Evolutionary conservation across 208 protist species (phyloP).

Genomic region (Endotrypanum monterogeii): DNA sequence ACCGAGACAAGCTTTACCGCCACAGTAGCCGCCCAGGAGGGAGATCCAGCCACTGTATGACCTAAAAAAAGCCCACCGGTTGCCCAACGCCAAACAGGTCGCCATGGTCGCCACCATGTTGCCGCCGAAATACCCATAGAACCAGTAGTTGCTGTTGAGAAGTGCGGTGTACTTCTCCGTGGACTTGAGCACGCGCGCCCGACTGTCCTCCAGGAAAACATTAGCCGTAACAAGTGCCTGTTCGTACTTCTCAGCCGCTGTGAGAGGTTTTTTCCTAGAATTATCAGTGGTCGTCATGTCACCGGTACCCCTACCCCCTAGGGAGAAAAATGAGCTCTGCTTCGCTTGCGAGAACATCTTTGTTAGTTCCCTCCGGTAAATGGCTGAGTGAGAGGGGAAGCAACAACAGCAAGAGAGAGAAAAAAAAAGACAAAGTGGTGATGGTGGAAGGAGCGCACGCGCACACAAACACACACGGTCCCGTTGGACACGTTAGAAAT

Average conservation of each 20-base stretch:
- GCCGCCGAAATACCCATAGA: constrained; percentile 82
- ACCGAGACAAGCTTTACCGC: constrained; percentile 65
- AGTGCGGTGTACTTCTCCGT: constrained; percentile 66
- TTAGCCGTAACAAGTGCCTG: constrained; percentile 69
- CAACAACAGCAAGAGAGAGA: background rate
- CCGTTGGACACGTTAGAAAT: background rate
- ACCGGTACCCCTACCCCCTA: background rate
- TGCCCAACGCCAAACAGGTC: constrained; percentile 61
- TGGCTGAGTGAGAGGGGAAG: background rate
- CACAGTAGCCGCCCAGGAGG: constrained; percentile 76
- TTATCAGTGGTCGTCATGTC: constrained; percentile 11
- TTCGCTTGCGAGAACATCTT: constrained; percentile 47
- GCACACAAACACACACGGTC: background rate
- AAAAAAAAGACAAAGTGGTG: background rate
- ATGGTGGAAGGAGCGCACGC: background rate
- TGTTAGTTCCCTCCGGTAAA: background rate
- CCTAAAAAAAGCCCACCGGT: constrained; percentile 65
- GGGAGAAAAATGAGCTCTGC: constrained; percentile 1
- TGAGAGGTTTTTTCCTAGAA: constrained; percentile 42
- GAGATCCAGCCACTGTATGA: constrained; percentile 78
- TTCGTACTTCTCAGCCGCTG: constrained; percentile 63
- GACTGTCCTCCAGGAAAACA: constrained; percentile 80
- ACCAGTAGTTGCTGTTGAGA: constrained; percentile 78
- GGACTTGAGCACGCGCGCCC: constrained; percentile 43
- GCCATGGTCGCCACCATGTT: constrained; percentile 76